Conservation (phyloP, 345 rosid genomes). For the Boechera retrofracta region DNA sequence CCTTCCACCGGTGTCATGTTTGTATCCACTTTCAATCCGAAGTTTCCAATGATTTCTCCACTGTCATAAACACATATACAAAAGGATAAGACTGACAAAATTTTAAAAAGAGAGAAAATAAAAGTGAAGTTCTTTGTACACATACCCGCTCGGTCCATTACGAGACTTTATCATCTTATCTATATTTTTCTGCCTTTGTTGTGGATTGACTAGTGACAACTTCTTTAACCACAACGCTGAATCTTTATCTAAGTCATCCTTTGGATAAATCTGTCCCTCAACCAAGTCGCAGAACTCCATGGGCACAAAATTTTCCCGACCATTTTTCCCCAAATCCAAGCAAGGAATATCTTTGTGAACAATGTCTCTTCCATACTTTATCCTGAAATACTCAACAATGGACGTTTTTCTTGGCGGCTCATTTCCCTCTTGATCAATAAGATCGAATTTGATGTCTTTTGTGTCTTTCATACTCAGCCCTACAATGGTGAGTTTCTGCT, state of each 20-base stretch:
- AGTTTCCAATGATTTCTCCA: slow-evolving; percentile 59
- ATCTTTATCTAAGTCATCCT: slow-evolving; percentile 56
- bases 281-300: slow-evolving; percentile 80
- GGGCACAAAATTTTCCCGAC: slow-evolving; percentile 62
- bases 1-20: slow-evolving; percentile 71
- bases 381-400: slow-evolving; percentile 67
- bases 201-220: slow-evolving; percentile 58
- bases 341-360: slow-evolving; percentile 61
- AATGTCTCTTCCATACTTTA: slow-evolving; percentile 58
- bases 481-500: slow-evolving; percentile 59
- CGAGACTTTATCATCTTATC: slow-evolving; percentile 50
- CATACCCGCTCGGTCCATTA: slow-evolving; percentile 83
- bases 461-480: slow-evolving; percentile 61
- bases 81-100: neutral
- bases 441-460: slow-evolving; percentile 44
- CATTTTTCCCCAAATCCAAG: slow-evolving; percentile 67
- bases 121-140: neutral
- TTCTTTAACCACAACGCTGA: slow-evolving; percentile 52
- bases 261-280: slow-evolving; percentile 87
- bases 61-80: slow-evolving; percentile 48
- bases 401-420: slow-evolving; percentile 38
- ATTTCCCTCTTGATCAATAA: slow-evolving; percentile 55
- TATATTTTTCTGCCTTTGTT: slow-evolving; percentile 53
- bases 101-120: slow-evolving; percentile 1
- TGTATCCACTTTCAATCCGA: slow-evolving; percentile 63